A percentile compares a stretch with the other conserved stretches of the same genome.
These are phyloP conservation scores for Mortierella hygrophila DNA, from an alignment of 192 early-diverging fungal genomes.

Conservation along the genomic window DNA sequence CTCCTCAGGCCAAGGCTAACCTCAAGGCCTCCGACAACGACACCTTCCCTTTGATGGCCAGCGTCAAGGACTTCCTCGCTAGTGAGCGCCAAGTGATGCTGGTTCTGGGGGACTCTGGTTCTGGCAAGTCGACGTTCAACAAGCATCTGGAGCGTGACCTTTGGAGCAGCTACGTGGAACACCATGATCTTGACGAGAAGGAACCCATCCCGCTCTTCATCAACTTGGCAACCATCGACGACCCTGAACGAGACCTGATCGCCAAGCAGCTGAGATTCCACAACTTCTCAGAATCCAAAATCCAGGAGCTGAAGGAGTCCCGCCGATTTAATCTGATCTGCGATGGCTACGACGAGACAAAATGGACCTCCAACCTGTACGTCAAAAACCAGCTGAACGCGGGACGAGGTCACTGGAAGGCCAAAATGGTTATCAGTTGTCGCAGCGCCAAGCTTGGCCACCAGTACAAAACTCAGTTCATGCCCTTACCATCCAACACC, in stretches of 20 bases:
- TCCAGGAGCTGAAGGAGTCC: neutral
- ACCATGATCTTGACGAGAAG: neutral
- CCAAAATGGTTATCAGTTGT: neutral
- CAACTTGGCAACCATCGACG: neutral
- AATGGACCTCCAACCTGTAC: neutral
- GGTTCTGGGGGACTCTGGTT: neutral
- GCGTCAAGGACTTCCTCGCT: neutral
- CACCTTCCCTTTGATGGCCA: neutral
- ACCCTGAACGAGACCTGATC: neutral
- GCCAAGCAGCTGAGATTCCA: neutral
- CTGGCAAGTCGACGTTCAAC: slow-evolving; percentile 4
- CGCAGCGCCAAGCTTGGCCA: neutral
- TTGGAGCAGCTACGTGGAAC: neutral
- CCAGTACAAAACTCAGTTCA: neutral
- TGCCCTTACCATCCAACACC: neutral
- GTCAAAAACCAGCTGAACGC: neutral
- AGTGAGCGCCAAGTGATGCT: slow-evolving; percentile 2
- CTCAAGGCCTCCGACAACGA: neutral
- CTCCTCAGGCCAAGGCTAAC: neutral
- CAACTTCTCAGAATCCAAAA: neutral
- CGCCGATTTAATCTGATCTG: neutral
- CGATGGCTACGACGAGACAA: neutral
- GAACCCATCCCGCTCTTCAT: neutral
- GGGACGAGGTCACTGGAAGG: neutral
- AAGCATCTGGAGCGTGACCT: neutral